A percentile compares a stretch with the other conserved stretches of the same genome.
Conservation (phyloP, 306 rosid species). For the Ormosia emarginata region DNA sequence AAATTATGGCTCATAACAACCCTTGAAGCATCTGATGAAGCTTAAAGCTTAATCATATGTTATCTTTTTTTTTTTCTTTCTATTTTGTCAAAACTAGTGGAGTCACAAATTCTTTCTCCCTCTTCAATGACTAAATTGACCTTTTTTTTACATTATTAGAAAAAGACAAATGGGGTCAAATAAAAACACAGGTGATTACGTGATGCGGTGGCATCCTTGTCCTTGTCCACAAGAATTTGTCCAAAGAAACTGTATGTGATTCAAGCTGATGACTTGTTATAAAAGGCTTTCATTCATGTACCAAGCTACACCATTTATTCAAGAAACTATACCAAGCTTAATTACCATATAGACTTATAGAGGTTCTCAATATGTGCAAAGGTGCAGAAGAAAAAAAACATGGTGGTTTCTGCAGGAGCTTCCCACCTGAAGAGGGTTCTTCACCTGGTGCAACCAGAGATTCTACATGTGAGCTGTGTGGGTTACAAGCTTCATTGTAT, state of each 20-base stretch:
- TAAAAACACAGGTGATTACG: constrained; percentile 29
- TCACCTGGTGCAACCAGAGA: neutral
- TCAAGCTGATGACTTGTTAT: constrained; percentile 9
- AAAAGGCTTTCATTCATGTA: constrained; percentile 17
- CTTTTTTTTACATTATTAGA: neutral
- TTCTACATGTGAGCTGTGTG: constrained; percentile 60
- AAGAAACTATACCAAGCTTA: constrained; percentile 15
- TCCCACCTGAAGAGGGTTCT: constrained; percentile 15
- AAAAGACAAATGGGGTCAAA: constrained; percentile 8
- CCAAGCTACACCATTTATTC: neutral
- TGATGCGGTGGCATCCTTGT: constrained; percentile 39
- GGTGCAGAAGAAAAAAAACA: constrained; percentile 41
- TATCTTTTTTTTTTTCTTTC: neutral
- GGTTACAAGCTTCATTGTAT: constrained; percentile 57
- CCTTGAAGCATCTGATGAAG: constrained; percentile 29
- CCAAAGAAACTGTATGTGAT: neutral
- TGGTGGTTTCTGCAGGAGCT: constrained; percentile 3
- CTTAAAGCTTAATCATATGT: constrained; percentile 14
- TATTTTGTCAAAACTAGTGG: constrained; percentile 41
- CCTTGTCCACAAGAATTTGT: constrained; percentile 36
- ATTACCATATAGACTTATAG: constrained; percentile 7
- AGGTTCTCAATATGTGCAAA: constrained; percentile 54
- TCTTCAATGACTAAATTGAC: constrained; percentile 17
- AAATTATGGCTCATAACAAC: constrained; percentile 42
- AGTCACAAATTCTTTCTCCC: constrained; percentile 17